Percentiles rank a stretch among this genome's conserved stretches.
phyloP scores from a whole-genome alignment of 305 asterid species.

The Solanum hybrid region DNA sequence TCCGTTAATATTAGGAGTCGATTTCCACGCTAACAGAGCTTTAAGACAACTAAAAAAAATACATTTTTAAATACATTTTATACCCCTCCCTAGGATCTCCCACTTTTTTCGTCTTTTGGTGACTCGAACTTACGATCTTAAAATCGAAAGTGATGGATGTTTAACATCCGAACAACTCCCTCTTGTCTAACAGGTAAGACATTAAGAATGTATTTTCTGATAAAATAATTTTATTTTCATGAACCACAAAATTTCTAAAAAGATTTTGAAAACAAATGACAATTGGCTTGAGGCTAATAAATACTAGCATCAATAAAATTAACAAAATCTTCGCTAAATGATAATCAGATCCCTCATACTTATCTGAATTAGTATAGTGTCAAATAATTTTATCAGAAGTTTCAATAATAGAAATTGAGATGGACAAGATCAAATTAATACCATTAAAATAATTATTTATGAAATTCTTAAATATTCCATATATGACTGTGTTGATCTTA shows the following conservation, averaged over 20 bases:
- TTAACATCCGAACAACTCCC: neutral
- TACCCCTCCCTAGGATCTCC: accelerated
- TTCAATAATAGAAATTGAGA: neutral
- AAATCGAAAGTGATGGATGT: too few relatives aligned
- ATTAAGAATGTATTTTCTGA: too few relatives aligned
- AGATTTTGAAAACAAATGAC: neutral
- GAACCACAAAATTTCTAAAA: neutral
- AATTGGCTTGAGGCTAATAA: neutral
- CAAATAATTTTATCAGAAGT: neutral
- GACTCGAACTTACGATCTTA: neutral
- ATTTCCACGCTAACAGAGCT: neutral
- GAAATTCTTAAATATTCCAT: neutral
- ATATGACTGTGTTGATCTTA: neutral
- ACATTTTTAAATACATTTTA: too few relatives aligned
- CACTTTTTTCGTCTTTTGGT: neutral
- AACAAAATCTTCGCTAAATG: neutral
- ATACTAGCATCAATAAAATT: neutral
- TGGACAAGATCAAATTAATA: neutral
- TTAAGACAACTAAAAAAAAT: neutral
- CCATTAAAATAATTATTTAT: too few relatives aligned
- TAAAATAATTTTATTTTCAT: too few relatives aligned
- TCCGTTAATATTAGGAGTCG: neutral
- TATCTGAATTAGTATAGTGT: neutral
- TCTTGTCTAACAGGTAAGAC: neutral
- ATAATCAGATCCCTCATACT: neutral